Evolutionary conservation across 352 stramenopile genomes (phyloP).

Genomic region (Phytopythium sindhum): DNA sequence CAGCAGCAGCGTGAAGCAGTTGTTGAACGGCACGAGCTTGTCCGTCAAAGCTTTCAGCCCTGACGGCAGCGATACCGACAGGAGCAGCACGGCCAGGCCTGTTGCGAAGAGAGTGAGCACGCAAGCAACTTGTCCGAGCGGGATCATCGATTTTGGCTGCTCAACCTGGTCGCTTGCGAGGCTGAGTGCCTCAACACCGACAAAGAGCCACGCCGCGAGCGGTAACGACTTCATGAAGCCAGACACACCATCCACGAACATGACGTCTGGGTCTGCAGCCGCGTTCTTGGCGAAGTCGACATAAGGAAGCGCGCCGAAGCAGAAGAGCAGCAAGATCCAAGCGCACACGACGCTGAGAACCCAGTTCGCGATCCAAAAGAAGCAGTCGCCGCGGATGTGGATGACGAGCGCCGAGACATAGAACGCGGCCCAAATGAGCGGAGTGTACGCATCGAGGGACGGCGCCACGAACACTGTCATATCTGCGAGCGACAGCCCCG

Average conservation of each 20-base stretch:
- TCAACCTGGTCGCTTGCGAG: conserved; percentile 15
- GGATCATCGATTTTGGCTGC: conserved; percentile 21
- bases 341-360: conserved; percentile 21
- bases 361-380: conserved; percentile 42
- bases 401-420: conserved; percentile 29
- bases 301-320: conserved; percentile 25
- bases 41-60: neutral
- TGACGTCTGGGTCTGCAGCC: neutral
- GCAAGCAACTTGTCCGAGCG: conserved; percentile 24
- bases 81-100: conserved; percentile 14
- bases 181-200: conserved; percentile 21
- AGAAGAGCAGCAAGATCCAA: conserved; percentile 34
- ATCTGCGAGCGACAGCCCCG: conserved; percentile 24
- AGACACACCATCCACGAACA: neutral
- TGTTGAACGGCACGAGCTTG: conserved; percentile 31
- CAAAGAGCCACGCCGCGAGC: conserved; percentile 21
- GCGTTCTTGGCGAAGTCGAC: conserved; percentile 14
- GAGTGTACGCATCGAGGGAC: conserved; percentile 12
- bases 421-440: conserved; percentile 24
- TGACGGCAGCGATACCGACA: conserved; percentile 10
- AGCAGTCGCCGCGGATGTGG: conserved; percentile 22
- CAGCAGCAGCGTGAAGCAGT: conserved; percentile 32
- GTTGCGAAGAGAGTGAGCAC: conserved; percentile 19
- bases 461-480: conserved; percentile 24
- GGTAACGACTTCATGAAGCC: conserved; percentile 11